These are phyloP conservation scores for Fusarium acutatum DNA, from an alignment of 2,329 filamentous ascomycete genomes.

Conservation along the genomic window DNA sequence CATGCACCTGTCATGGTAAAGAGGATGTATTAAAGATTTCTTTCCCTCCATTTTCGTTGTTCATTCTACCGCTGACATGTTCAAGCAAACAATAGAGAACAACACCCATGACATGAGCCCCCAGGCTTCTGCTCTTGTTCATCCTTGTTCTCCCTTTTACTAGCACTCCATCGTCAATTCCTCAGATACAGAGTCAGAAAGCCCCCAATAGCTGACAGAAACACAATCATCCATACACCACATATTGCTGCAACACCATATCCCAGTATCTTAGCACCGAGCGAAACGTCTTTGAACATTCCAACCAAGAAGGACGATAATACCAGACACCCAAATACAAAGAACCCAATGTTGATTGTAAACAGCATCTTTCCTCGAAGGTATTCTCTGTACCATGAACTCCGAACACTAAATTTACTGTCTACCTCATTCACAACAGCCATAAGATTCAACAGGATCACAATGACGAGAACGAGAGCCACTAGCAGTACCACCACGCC, in stretches of 20 bases:
- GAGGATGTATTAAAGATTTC: accelerated
- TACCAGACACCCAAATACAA: accelerated
- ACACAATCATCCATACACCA: not conserved
- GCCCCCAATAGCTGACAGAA: too few relatives aligned
- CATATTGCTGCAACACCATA: not conserved
- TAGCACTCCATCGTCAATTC: not conserved
- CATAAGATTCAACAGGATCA: accelerated
- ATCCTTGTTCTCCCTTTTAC: not conserved
- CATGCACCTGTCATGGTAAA: not conserved
- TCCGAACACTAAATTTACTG: not conserved
- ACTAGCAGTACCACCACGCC: not conserved
- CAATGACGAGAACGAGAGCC: not conserved
- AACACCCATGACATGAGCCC: accelerated
- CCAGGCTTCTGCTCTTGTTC: not conserved
- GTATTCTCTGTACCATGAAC: accelerated
- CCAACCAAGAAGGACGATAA: not conserved
- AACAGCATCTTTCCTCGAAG: accelerated
- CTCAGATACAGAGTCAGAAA: not conserved
- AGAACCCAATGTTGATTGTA: accelerated
- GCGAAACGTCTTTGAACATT: not conserved
- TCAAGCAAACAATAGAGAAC: too few relatives aligned
- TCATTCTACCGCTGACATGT: accelerated
- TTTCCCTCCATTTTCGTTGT: not conserved
- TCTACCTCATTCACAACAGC: accelerated
- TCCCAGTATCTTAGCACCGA: accelerated